A percentile compares a stretch with the other conserved stretches of the same genome.
phyloP scores from a whole-genome alignment of 805 yeast species.

The Yarrowia divulgata region DNA sequence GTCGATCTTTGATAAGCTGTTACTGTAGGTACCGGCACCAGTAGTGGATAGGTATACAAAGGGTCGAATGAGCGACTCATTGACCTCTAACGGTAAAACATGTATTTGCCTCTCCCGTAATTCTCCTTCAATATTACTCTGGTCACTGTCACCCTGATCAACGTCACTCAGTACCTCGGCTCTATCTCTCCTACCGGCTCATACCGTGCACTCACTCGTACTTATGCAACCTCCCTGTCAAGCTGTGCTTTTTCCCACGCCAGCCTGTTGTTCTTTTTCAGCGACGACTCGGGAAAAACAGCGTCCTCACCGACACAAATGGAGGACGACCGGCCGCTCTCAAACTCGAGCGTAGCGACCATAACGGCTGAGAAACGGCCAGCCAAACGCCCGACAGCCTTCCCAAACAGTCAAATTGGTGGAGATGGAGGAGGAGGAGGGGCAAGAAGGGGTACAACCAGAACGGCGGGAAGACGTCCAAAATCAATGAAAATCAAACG shows the following conservation, averaged over 20 bases:
- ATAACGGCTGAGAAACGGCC: not conserved
- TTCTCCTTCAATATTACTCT: too few species aligned
- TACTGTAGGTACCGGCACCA: too few species aligned
- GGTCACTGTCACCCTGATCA: not conserved
- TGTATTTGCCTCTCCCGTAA: too few species aligned
- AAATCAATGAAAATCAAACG: not conserved
- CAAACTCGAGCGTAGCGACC: not conserved
- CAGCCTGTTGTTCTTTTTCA: not conserved
- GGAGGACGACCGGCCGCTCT: constrained; percentile 2
- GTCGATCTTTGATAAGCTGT: constrained; percentile 3
- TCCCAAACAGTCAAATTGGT: not conserved
- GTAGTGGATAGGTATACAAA: too few species aligned
- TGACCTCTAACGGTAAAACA: too few species aligned
- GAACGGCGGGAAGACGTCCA: not conserved
- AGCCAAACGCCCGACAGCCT: not conserved
- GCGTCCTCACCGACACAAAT: not conserved
- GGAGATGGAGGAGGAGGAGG: not conserved
- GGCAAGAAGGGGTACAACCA: too few species aligned
- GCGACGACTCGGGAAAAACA: not conserved
- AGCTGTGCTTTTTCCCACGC: constrained; percentile 12
- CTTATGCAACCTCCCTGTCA: constrained; percentile 20
- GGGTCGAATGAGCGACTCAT: too few species aligned
- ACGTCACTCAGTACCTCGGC: constrained; percentile 8
- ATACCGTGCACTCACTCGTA: too few species aligned
- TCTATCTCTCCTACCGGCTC: too few species aligned